Evolutionary conservation across 495 filamentous ascomycete species (phyloP).

Genomic region (Trichoderma parareesei): DNA sequence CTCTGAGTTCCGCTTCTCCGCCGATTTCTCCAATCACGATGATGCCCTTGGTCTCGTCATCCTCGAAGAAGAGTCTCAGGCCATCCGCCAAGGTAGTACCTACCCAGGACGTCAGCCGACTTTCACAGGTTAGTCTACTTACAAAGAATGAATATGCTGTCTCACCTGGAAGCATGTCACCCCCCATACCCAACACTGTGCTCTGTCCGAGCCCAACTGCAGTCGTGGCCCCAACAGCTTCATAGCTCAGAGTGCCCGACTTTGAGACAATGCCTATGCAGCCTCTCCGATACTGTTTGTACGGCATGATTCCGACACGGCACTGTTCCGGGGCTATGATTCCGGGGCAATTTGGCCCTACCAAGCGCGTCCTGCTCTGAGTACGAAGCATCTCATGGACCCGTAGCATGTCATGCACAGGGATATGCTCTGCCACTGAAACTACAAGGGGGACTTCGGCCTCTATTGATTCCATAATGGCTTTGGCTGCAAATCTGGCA

Average conservation of each 20-base stretch:
- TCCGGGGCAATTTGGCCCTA: constrained; percentile 81
- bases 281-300: constrained; percentile 45
- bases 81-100: constrained; percentile 74
- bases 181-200: constrained; percentile 80
- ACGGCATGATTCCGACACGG: constrained; percentile 42
- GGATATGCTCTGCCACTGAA: constrained; percentile 86
- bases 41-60: constrained; percentile 72
- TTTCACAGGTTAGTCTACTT: too few species aligned
- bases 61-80: constrained; percentile 61
- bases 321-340: constrained; percentile 63
- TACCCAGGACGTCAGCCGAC: neutral
- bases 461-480: constrained; percentile 84
- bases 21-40: constrained; percentile 82
- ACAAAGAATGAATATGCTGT: neutral
- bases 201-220: constrained; percentile 78
- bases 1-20: constrained; percentile 72
- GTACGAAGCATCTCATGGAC: constrained; percentile 71
- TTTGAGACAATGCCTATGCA: constrained; percentile 77
- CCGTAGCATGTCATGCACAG: constrained; percentile 74
- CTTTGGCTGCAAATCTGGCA: constrained; percentile 63
- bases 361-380: constrained; percentile 71
- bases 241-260: constrained; percentile 83
- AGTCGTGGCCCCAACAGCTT: constrained; percentile 77
- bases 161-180: constrained; percentile 63
- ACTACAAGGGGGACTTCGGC: constrained; percentile 83